Evolutionary conservation across 148 eudicot genomes (phyloP).

Genomic region (Fagopyrum tataricum): DNA sequence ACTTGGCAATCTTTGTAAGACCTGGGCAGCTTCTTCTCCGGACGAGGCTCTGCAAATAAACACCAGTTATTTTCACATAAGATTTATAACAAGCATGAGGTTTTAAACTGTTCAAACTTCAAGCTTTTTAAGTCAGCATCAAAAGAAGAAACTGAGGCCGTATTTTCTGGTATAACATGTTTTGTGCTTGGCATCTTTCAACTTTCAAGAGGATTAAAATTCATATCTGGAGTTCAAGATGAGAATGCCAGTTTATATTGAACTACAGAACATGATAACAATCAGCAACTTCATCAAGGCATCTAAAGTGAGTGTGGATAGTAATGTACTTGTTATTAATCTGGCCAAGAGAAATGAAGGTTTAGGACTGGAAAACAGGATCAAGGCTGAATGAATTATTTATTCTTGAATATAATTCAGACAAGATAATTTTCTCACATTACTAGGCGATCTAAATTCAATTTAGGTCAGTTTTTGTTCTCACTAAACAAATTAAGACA

Average conservation of each 20-base stretch:
- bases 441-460: background rate
- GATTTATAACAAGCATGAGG: background rate
- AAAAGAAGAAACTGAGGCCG: background rate
- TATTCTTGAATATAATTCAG: background rate
- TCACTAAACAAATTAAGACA: background rate
- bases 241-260: background rate
- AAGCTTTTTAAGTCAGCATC: background rate
- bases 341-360: background rate
- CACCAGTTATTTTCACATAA: background rate
- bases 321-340: background rate
- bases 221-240: background rate
- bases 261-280: background rate
- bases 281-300: background rate
- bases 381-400: background rate
- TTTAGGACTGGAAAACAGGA: background rate
- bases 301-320: background rate
- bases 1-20: conserved; percentile 57
- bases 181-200: background rate
- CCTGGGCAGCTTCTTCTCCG: conserved; percentile 59
- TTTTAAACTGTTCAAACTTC: background rate
- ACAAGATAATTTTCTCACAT: background rate
- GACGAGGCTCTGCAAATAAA: conserved; percentile 66
- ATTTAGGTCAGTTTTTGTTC: background rate
- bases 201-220: background rate
- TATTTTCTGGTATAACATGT: background rate